Evolutionary conservation across 2,329 filamentous ascomycete species (phyloP), one percentile per base, ranked within the genome.

Genomic region (Zymoseptoria pseudotritici): DNA sequence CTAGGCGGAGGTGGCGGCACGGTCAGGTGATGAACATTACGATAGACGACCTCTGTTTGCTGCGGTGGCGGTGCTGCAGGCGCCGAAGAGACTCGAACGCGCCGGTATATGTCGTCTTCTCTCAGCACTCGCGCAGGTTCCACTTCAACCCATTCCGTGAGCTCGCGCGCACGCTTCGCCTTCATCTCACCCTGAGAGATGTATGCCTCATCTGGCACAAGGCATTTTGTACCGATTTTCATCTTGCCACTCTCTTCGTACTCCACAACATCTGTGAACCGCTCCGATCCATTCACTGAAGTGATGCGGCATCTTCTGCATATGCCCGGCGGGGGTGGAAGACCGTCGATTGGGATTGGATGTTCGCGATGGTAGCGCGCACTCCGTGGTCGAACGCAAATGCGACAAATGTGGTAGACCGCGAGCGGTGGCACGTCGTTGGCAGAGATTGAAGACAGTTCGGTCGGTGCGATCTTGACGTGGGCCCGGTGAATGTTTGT

Each of bases 391-490:
- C 69, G 66, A 13, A 67, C 56, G 53, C 72, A 74, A 19, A 71
- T 65, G 54, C 69, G 66, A 61, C 71, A 74, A 55, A 72, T 69
- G 62, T 74, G 72, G 56, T 70, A 71, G 53, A 72, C 60, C 2
- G 67, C 69, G 11, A 72, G 63, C 8, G 69, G 65, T 21, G 69
- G 69, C 19, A 70, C 60, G 54, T 61, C 55, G 19, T 60, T n/a
- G 50, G 19, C 20, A 11, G 50, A 52, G 20, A 4, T 24, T 24
- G 22, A 11, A 52, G 50, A 19, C 19, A 2, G n/a, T 29, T 13
- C 52, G 20, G 52, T 5, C 7, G 22, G 52, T 53, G 22, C 22
- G 22, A 17, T n/a, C 19, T 20, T 50, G 42, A 52, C 26, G 26
- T 52, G 11, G 52, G 42, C 46, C n/a, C 17, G n/a, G 3, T n/a